Evolutionary conservation across 1,284 basidiomycete species (phyloP), one percentile per base, ranked within the genome.

Genomic region (Rhizoctonia solani): DNA sequence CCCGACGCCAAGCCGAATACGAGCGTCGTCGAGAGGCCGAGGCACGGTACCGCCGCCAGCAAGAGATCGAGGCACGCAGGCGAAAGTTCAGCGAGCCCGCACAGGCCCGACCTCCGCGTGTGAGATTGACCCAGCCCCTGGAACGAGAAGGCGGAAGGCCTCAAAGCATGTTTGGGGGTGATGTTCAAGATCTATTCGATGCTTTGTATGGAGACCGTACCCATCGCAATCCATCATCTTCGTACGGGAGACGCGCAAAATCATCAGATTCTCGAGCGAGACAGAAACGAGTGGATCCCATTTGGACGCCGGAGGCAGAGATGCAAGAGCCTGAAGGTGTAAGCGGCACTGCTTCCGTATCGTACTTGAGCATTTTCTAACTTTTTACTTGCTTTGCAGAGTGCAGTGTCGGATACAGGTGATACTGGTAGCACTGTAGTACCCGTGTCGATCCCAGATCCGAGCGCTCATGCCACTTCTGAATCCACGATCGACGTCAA

Each of bases 1-100:
- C 63, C 16, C 63, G 59, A 21, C 59, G 49, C 19, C 63, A 66
- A 37, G 63, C 63, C n/a, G 63, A 66, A 25, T 19, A 54, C n/a
- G 39, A 66, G 19, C 50, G 52, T 3, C 63, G 4, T 34, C 23
- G 50, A 32, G 50, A 53, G n/a, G 29, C 50, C 27, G 50, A 53
- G 11, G 32, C 50, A 34, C 25, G 27, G 9, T 46, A 46, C 5
- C 58, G 25, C 25, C 58, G 34, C 32, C n/a, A 61, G 21, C 14
- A 34, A 23, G 59, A 65, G 27, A 5, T 65, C 34, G 59, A 53
- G 49, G 50, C 59, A 11, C 49, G 49, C 4, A 65, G 49, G 49
- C 32, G 49, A 42, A 65, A 53, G 27, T 37, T 65, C 9, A 65
- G 49, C 37, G 49, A 41, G 25, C 49, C 59, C 5, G n/a, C 37